A percentile compares a stretch with the other conserved stretches of the same genome.
These are phyloP conservation scores for Magnaporthiopsis poae DNA, from an alignment of 2,329 filamentous ascomycete species.

Conservation along the genomic window DNA sequence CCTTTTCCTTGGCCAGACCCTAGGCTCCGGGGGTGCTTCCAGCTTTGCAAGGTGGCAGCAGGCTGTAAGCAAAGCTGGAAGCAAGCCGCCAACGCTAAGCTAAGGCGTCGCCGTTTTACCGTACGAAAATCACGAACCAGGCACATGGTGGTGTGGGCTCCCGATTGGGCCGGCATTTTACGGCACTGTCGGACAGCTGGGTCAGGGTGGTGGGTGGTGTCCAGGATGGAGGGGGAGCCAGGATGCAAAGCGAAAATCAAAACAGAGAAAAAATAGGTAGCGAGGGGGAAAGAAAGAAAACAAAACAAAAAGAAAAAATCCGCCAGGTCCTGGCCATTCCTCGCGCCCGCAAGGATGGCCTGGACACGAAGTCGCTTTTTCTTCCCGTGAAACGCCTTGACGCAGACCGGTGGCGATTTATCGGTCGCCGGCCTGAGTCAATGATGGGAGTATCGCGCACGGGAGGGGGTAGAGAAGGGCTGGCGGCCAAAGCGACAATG, in stretches of 20 bases:
- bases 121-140: background rate
- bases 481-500: background rate
- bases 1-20: background rate
- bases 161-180: background rate
- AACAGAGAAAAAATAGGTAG: background rate
- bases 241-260: background rate
- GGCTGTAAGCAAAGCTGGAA: background rate
- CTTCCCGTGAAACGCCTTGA: background rate
- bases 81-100: background rate
- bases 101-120: background rate
- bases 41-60: background rate
- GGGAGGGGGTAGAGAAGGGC: background rate
- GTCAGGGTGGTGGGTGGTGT: background rate
- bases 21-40: background rate
- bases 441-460: background rate
- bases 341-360: background rate
- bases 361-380: background rate
- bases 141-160: background rate
- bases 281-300: too few relatives aligned
- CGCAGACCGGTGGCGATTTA: background rate
- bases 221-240: background rate
- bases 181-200: background rate
- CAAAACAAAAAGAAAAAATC: background rate
- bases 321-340: background rate
- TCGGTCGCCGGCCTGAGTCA: background rate